A percentile compares a stretch with the other conserved stretches of the same genome.
Evolutionary conservation across 2,329 filamentous ascomycete genomes (phyloP).

Genomic region (Biscogniauxia mediterranea): DNA sequence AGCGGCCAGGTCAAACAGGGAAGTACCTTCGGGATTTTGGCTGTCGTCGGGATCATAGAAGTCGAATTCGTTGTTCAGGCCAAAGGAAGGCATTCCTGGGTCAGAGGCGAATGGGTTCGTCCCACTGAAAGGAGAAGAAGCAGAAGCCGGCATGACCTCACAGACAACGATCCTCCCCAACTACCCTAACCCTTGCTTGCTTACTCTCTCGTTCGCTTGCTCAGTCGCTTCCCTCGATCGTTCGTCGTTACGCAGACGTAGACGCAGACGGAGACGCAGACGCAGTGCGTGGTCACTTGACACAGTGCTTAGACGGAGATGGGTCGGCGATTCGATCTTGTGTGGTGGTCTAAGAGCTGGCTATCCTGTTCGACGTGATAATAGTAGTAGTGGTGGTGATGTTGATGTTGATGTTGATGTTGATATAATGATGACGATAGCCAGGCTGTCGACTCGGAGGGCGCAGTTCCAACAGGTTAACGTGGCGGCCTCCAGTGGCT

Average conservation of each 20-base stretch:
- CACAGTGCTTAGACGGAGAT: background rate
- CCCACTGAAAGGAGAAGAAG: slow-evolving; percentile 20
- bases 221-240: background rate
- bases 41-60: slow-evolving; percentile 35
- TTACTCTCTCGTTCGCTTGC: background rate
- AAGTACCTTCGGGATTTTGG: slow-evolving; percentile 27
- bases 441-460: background rate
- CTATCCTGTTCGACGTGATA: background rate
- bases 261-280: no score
- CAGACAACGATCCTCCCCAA: slow-evolving; percentile 1
- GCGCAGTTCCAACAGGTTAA: slow-evolving; percentile 12
- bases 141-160: slow-evolving; percentile 24
- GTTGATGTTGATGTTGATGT: background rate
- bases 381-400: background rate
- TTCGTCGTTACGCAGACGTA: background rate
- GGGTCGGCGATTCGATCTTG: background rate
- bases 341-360: background rate
- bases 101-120: slow-evolving; percentile 34
- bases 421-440: background rate
- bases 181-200: slow-evolving; percentile 6
- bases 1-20: slow-evolving; percentile 29
- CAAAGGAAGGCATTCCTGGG: slow-evolving; percentile 33
- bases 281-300: background rate
- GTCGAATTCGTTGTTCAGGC: slow-evolving; percentile 36
- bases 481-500: slow-evolving; percentile 10